Evolutionary conservation across 1,139 yeast species (phyloP).

Genomic region (Taiozyma onychis): DNA sequence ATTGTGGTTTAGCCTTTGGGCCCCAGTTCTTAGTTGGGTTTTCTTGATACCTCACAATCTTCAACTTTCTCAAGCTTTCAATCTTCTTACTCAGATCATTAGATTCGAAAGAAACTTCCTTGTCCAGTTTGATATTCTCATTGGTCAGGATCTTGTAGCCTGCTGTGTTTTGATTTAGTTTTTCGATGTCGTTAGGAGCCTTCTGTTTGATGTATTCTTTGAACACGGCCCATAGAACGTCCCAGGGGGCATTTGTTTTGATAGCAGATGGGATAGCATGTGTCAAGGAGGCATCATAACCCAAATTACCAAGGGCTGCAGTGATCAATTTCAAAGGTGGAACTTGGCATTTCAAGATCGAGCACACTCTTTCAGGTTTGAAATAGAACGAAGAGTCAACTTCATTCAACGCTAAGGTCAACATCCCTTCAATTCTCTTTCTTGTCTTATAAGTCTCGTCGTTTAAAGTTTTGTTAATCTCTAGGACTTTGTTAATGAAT

Average conservation of each 20-base stretch:
- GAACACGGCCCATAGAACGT: conserved; percentile 64
- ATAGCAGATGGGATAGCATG: conserved; percentile 85
- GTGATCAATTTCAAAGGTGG: conserved; percentile 70
- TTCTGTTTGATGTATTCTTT: conserved; percentile 56
- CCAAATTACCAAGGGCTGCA: conserved; percentile 83
- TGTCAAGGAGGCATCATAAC: conserved; percentile 75
- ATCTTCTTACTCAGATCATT: conserved; percentile 53
- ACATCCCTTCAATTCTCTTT: conserved; percentile 87
- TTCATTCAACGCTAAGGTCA: conserved; percentile 75
- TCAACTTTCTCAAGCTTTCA: conserved; percentile 60
- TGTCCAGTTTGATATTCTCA: conserved; percentile 27
- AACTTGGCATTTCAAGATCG: conserved; percentile 74
- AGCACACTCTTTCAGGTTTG: conserved; percentile 70
- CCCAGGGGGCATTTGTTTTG: conserved; percentile 89
- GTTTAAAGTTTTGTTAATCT: conserved; percentile 45
- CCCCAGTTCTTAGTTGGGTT: conserved; percentile 97
- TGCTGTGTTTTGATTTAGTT: conserved; percentile 47
- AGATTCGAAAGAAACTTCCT: conserved; percentile 42
- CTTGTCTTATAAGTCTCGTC: conserved; percentile 63
- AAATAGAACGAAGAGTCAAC: conserved; percentile 73
- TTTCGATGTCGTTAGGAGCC: conserved; percentile 34
- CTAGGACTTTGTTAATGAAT: conserved; percentile 60
- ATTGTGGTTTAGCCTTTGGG: conserved; percentile 70
- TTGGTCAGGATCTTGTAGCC: conserved; percentile 58
- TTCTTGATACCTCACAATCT: conserved; percentile 82